These are phyloP conservation scores for Scheffersomyces quercinus DNA, from an alignment of 1,139 yeast species.

Conservation along the genomic window DNA sequence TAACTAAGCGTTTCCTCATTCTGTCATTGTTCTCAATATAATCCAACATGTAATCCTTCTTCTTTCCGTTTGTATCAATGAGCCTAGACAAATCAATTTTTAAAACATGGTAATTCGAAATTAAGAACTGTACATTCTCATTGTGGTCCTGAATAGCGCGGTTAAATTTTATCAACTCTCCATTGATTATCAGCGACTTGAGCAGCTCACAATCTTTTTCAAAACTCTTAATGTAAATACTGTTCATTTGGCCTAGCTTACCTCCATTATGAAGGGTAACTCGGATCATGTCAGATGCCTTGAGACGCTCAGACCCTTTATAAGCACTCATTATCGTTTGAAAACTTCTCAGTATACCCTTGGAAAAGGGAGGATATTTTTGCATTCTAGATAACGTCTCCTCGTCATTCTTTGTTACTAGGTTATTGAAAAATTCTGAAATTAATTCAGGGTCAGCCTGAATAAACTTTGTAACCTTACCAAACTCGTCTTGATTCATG, in stretches of 20 bases:
- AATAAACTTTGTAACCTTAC: slow-evolving; percentile 12
- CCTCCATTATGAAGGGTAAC: slow-evolving; percentile 44
- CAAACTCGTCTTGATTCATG: slow-evolving; percentile 31
- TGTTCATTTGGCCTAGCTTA: slow-evolving; percentile 37
- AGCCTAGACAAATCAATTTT: slow-evolving; percentile 45
- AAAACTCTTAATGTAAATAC: slow-evolving; percentile 38
- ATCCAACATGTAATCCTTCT: slow-evolving; percentile 51
- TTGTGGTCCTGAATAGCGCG: slow-evolving; percentile 62
- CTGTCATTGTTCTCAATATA: slow-evolving; percentile 68
- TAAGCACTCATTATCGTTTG: slow-evolving; percentile 21
- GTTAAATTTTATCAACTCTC: slow-evolving; percentile 50
- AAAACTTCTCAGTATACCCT: slow-evolving; percentile 26
- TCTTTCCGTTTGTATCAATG: slow-evolving; percentile 20
- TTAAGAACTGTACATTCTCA: slow-evolving; percentile 57
- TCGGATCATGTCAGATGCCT: slow-evolving; percentile 35
- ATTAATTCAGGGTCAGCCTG: slow-evolving; percentile 18
- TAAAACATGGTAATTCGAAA: slow-evolving; percentile 46
- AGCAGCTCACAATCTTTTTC: slow-evolving; percentile 50
- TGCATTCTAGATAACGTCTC: slow-evolving; percentile 31
- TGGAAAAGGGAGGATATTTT: slow-evolving; percentile 32
- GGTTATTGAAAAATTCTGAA: slow-evolving; percentile 31
- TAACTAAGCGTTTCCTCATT: slow-evolving; percentile 58
- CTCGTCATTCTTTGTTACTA: slow-evolving; percentile 39
- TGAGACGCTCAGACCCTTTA: slow-evolving; percentile 22
- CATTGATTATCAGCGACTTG: slow-evolving; percentile 42